Conservation (phyloP, 2,329 filamentous ascomycete species). For the Pestalotiopsis sp. region DNA sequence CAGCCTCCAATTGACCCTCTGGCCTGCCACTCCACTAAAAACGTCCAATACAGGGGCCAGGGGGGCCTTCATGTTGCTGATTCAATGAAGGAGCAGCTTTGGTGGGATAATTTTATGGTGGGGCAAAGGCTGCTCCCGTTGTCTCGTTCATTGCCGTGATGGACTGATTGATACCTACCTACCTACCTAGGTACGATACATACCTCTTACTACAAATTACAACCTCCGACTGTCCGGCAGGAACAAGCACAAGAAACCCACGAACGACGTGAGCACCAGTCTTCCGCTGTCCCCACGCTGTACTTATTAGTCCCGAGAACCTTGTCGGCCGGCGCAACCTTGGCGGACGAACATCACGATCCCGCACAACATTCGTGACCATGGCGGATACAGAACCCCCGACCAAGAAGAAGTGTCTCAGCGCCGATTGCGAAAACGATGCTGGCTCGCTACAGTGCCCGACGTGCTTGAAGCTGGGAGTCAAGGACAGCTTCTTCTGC, state of each 20-base stretch:
- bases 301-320: neutral
- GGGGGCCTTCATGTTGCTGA: no score
- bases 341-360: neutral
- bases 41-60: neutral
- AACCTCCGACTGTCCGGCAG: neutral
- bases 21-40: neutral
- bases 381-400: slow-evolving; percentile 53
- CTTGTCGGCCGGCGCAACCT: neutral
- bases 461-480: slow-evolving; percentile 87
- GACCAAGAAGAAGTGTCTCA: slow-evolving; percentile 72
- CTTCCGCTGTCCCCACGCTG: no score
- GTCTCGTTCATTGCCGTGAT: no score
- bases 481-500: slow-evolving; percentile 93
- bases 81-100: neutral
- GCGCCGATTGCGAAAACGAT: slow-evolving; percentile 83
- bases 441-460: slow-evolving; percentile 89
- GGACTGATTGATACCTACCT: no score
- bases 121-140: neutral
- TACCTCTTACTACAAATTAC: neutral
- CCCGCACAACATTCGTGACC: slow-evolving; percentile 5
- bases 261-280: neutral
- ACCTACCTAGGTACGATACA: neutral
- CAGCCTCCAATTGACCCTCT: no score
- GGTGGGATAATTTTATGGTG: neutral
- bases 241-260: neutral